Evolutionary conservation across 1,284 basidiomycete species (phyloP), one percentile per base, ranked within the genome.

Genomic region (Marasmius tenuissimus): DNA sequence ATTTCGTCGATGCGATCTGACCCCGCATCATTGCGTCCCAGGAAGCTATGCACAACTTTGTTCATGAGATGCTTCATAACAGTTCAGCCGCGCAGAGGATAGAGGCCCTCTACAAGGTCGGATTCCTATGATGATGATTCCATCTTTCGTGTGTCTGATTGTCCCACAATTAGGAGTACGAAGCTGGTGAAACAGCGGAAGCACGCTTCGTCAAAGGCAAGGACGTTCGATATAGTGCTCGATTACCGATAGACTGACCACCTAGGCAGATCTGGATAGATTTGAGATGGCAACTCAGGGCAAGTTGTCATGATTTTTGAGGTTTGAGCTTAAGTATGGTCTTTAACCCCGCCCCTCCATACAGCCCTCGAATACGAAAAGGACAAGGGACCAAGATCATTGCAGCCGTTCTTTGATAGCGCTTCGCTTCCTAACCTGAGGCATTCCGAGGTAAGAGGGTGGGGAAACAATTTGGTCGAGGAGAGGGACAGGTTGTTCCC

Each of bases 221-320:
- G 73, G 64, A 58, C 11, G 40, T 22, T 42, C 39, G 27, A n/a
- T 33, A 38, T 16, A 16, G 39, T 61, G 16, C 20, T 39, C 39
- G 38, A 57, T 35, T 58, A 8, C 37, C 10, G 14, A 54, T 16
- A 34, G 7, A 16, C 18, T 61, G 11, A 8, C 61, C 55, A 33
- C 45, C 42, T 5, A 58, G 51, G 1, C 59, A 93, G 91, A 99
- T 73, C 82, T 98, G 11, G 97, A 99, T 73, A 83, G 94, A 11
- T 89, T 98, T 63, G 97, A 99, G 75, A 91, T 99, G 83, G 92
- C 93, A 3, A 79, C 92, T 0, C 92, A 93, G 82, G 91, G 91
- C 87, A 68, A 20, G 66, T 63, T 51, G 11, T 22, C 5, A 16
- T 7, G 14, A 11, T 49, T 38, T 10, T 14, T 45, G 27, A 48